Base-by-base conservation (phyloP, 1,284 basidiomycete species). In the Cutaneotrichosporon spelunceum region DNA sequence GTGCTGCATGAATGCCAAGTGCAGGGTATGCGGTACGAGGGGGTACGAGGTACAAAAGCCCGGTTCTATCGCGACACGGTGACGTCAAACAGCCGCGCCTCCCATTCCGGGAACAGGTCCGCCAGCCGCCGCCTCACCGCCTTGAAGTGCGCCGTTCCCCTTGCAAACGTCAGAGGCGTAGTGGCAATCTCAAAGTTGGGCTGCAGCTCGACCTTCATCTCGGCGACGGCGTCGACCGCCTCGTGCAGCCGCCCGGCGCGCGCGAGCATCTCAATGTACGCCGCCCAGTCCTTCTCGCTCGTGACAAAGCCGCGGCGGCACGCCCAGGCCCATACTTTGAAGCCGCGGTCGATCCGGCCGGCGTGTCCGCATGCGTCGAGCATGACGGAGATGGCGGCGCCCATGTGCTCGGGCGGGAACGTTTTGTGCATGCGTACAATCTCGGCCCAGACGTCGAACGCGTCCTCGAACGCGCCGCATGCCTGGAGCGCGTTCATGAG, bases 261-360 rank as follows among this genome's bases (percentile, higher is more conserved):
- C 68, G 89, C 89, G n/a, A 95, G 82, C 73, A 89, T 91, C 76
- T 95, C 91, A n/a, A 95, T 73, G 83, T 87, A 93, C 0, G 86
- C 83, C 62, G 89, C 87, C 87, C 89, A 93, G 65, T 76, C 74
- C 36, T 74, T 74, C 30, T 73, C 77, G 68, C 87, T 87, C 62
- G 88, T 79, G 19, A 70, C 71, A 68, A 86, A 86, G 7, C 81
- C 80, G 55, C 82, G 81, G 48, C 78, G 77, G 24, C 76, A 72
- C n/a, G 89, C 80, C 73, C 83, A 83, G 14, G 72, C 66, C 74
- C 83, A 83, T 36, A 88, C 83, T 56, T 82, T 79, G 55, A 78
- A 77, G 0, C 86, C 87, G n/a, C 82, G 76, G 21, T 78, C 78
- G 66, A 81, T 74, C 24, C 84, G 80, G 9, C 82, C 80, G 7